Percentiles rank a stretch among this genome's conserved stretches.
phyloP scores from a whole-genome alignment of 2,329 filamentous ascomycete species.

The Chaetomium globosum region DNA sequence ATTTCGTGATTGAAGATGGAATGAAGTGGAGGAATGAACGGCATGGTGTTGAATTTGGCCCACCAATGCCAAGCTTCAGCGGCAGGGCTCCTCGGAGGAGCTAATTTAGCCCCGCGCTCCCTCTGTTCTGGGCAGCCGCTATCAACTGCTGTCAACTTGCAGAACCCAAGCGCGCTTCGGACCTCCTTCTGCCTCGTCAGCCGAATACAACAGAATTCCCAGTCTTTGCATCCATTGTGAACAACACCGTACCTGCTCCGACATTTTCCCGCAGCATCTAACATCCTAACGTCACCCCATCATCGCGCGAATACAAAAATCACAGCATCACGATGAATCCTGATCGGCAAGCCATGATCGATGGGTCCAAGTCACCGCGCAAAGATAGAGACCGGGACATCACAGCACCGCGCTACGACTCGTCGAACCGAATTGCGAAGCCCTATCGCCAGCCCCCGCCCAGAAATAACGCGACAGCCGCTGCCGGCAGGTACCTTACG shows the following conservation, averaged over 20 bases:
- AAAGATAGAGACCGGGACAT: conserved; percentile 54
- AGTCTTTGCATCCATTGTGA: background rate
- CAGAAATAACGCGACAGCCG: conserved; percentile 37
- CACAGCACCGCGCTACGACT: conserved; percentile 59
- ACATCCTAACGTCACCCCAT: conserved; percentile 16
- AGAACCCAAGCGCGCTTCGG: too few relatives aligned
- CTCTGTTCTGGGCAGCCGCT: background rate
- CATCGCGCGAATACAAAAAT: background rate
- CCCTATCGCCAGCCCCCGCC: conserved; percentile 43
- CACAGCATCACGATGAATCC: conserved; percentile 54
- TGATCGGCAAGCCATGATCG: conserved; percentile 57
- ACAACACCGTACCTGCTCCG: background rate
- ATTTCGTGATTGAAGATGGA: background rate
- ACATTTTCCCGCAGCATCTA: background rate
- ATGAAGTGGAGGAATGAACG: background rate
- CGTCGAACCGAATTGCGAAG: conserved; percentile 60
- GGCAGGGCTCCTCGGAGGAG: background rate
- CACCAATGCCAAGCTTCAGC: background rate
- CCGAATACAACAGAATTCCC: background rate
- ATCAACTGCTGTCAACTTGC: too few relatives aligned
- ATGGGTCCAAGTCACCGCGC: conserved; percentile 48
- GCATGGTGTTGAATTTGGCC: conserved; percentile 4
- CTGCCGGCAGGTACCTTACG: conserved; percentile 56
- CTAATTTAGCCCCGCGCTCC: background rate
- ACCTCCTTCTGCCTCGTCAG: too few relatives aligned